Conservation (phyloP, 345 rosid species). For the Citrus mangshanensis region DNA sequence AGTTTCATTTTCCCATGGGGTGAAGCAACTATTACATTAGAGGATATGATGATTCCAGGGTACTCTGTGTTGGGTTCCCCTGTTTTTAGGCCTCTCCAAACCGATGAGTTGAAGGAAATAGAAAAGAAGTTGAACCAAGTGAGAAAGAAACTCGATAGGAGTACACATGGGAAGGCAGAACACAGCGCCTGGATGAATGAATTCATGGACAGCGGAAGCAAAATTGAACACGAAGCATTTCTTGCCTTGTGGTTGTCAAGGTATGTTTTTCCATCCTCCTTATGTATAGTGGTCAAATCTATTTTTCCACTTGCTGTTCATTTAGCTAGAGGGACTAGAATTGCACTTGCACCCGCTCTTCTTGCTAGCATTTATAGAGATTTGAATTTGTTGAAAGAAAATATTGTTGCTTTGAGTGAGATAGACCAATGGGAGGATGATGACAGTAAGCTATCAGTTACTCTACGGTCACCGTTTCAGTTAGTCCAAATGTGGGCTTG, state of each 20-base stretch:
- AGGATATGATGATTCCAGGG: slow-evolving; percentile 41
- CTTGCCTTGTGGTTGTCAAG: slow-evolving; percentile 40
- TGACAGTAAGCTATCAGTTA: not conserved
- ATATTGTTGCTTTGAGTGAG: slow-evolving; percentile 1
- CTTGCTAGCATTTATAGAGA: slow-evolving; percentile 42
- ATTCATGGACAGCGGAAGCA: slow-evolving; percentile 23
- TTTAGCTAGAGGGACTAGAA: slow-evolving; percentile 37
- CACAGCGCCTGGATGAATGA: slow-evolving; percentile 10
- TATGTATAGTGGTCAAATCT: not conserved
- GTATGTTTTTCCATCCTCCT: slow-evolving; percentile 18
- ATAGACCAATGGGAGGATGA: not conserved
- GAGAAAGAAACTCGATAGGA: not conserved
- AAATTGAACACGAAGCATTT: slow-evolving; percentile 46
- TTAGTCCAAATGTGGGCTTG: slow-evolving; percentile 39
- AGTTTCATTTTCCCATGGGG: slow-evolving; percentile 57
- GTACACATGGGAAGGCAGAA: not conserved
- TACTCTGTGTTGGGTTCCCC: slow-evolving; percentile 46
- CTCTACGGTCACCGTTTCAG: slow-evolving; percentile 27
- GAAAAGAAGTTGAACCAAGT: slow-evolving; percentile 9
- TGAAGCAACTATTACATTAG: slow-evolving; percentile 48
- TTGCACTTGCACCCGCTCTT: slow-evolving; percentile 43
- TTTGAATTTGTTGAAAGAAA: slow-evolving; percentile 24
- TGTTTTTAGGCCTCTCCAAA: slow-evolving; percentile 25
- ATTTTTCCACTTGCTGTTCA: slow-evolving; percentile 24
- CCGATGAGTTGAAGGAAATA: slow-evolving; percentile 18